phyloP scores from a whole-genome alignment of 225 moss, liverwort and hornwort genomes.

The Neckera pumila region DNA sequence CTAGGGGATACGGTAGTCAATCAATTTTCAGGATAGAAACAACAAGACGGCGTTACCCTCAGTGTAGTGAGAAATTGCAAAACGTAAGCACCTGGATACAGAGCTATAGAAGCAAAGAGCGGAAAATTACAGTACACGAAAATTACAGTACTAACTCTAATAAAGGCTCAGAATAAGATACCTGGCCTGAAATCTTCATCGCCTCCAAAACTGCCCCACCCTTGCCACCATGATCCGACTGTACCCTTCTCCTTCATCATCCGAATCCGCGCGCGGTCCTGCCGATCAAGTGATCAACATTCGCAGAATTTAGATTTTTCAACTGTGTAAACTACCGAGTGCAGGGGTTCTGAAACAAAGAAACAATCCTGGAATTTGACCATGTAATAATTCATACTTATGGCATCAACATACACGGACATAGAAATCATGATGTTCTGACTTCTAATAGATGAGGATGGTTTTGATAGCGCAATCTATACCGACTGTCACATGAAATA shows the following conservation, averaged over 20 bases:
- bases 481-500: not conserved
- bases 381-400: not conserved
- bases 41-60: not conserved
- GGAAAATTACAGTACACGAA: not conserved
- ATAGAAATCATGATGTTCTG: not conserved
- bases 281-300: not conserved
- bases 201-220: conserved; percentile 44
- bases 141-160: not conserved
- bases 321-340: not conserved
- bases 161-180: not conserved
- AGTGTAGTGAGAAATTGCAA: not conserved
- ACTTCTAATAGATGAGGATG: not conserved
- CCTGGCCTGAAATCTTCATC: conserved; percentile 74
- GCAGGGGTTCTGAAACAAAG: not conserved
- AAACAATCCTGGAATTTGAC: not conserved
- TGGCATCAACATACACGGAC: not conserved
- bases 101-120: not conserved
- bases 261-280: conserved; percentile 73
- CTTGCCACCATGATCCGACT: conserved; percentile 76
- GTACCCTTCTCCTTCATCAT: conserved; percentile 84
- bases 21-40: not conserved
- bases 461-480: not conserved
- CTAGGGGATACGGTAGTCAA: not conserved
- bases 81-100: not conserved
- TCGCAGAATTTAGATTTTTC: not conserved